Evolutionary conservation across 2,329 filamentous ascomycete genomes (phyloP).

Genomic region (Mycosphaerella arachidis): DNA sequence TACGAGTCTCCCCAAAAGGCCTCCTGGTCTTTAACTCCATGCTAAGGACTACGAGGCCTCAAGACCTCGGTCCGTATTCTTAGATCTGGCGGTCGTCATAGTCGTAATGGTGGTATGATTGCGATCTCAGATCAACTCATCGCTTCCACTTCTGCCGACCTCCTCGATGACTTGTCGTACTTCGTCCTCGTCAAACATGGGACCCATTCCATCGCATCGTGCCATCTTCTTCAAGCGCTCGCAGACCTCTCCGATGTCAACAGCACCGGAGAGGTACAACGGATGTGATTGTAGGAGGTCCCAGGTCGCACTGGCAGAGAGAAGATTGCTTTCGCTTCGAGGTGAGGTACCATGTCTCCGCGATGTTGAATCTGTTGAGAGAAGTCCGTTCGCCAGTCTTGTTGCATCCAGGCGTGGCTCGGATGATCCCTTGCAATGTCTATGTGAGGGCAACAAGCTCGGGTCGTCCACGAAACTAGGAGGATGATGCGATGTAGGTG

Average conservation of each 20-base stretch:
- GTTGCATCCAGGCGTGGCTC: conserved; percentile 15
- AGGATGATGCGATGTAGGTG: conserved; percentile 42
- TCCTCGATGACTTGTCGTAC: conserved; percentile 72
- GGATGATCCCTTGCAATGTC: conserved; percentile 13
- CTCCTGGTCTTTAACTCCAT: neutral
- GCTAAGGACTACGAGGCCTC: neutral
- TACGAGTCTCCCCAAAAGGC: conserved; percentile 3
- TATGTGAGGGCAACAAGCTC: conserved; percentile 20
- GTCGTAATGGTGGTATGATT: neutral
- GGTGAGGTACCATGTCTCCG: conserved; percentile 11
- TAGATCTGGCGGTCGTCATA: neutral
- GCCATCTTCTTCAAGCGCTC: conserved; percentile 70
- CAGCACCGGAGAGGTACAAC: conserved; percentile 67
- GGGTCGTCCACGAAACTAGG: conserved; percentile 35
- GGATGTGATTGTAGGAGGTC: conserved; percentile 81
- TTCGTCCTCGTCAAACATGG: conserved; percentile 75
- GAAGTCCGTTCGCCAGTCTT: conserved; percentile 19
- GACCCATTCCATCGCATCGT: conserved; percentile 78
- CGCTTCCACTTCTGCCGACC: conserved; percentile 70
- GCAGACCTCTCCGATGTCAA: conserved; percentile 78
- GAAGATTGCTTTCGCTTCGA: conserved; percentile 49
- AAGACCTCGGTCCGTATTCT: neutral
- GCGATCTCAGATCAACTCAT: conserved; percentile 56
- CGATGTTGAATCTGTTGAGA: conserved; percentile 18
- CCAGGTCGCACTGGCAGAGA: conserved; percentile 79